A percentile compares a stretch with the other conserved stretches of the same genome.
These are phyloP conservation scores for Botrytis galanthina DNA, from an alignment of 2,329 filamentous ascomycete species.

Conservation along the genomic window DNA sequence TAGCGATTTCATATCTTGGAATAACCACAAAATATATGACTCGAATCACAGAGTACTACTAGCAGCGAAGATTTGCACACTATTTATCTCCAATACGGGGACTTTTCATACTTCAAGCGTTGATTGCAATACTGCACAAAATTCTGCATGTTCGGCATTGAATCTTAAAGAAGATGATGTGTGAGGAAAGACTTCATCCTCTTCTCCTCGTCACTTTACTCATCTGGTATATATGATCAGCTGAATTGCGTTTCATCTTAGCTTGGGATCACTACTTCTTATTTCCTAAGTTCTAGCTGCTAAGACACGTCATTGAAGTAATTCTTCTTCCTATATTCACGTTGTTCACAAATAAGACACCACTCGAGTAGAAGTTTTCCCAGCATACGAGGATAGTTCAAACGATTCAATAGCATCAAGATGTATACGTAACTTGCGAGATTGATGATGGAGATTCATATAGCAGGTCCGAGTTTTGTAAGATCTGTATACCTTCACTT, in stretches of 20 bases:
- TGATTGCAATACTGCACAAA: neutral
- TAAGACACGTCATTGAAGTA: neutral
- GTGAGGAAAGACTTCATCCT: neutral
- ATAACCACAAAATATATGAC: neutral
- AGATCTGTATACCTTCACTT: neutral
- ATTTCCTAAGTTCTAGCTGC: neutral
- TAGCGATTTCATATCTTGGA: neutral
- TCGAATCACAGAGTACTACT: neutral
- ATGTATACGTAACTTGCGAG: neutral
- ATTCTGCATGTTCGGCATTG: neutral
- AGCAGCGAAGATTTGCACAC: neutral
- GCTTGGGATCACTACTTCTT: neutral
- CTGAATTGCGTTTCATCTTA: neutral
- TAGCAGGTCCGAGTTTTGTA: neutral
- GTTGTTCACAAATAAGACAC: neutral
- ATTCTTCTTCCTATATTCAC: neutral
- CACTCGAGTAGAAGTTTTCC: neutral
- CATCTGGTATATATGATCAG: neutral
- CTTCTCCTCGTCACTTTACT: neutral
- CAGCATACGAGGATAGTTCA: neutral
- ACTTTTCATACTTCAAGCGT: neutral
- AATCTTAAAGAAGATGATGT: accelerated
- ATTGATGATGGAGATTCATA: neutral
- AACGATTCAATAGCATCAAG: neutral
- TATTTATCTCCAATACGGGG: neutral